Conservation (phyloP, 1,284 basidiomycete genomes). For the Mycosarcoma maydis region DNA sequence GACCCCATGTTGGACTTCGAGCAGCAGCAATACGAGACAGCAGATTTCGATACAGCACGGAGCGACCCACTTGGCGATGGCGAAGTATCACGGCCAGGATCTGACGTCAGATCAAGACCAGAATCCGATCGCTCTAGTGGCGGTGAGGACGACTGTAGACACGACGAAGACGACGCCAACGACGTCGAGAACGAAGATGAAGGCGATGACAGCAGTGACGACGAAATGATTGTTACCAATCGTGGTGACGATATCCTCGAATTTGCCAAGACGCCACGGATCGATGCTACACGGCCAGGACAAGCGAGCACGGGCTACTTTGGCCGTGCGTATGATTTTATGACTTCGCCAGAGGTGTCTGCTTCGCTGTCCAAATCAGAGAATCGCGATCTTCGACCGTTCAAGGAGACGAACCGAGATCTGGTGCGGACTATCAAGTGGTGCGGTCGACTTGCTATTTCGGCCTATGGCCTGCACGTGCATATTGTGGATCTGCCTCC, state of each 20-base stretch:
- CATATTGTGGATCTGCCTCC: conserved; percentile 61
- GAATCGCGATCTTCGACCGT: conserved; percentile 12
- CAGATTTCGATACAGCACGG: neutral
- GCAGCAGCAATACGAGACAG: neutral
- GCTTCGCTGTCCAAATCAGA: conserved; percentile 15
- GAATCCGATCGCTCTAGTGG: too few species aligned
- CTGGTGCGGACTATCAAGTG: conserved; percentile 63
- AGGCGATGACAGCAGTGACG: conserved; percentile 50
- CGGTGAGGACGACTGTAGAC: neutral
- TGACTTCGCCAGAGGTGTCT: conserved; percentile 39
- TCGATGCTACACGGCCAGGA: conserved; percentile 35
- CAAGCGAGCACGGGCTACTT: conserved; percentile 45
- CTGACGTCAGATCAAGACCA: neutral
- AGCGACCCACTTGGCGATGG: neutral
- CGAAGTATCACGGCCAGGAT: neutral
- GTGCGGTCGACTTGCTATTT: conserved; percentile 65
- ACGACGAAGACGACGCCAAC: neutral
- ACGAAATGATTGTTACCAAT: conserved; percentile 61
- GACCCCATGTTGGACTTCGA: neutral
- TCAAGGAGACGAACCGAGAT: conserved; percentile 37
- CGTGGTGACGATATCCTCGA: conserved; percentile 62
- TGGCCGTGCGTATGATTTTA: conserved; percentile 41
- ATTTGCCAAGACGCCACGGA: conserved; percentile 55
- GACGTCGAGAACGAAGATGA: conserved; percentile 13
- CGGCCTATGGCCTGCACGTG: conserved; percentile 54